Evolutionary conservation across 2,329 filamentous ascomycete species (phyloP).

Genomic region (Penicillium sumatraense): DNA sequence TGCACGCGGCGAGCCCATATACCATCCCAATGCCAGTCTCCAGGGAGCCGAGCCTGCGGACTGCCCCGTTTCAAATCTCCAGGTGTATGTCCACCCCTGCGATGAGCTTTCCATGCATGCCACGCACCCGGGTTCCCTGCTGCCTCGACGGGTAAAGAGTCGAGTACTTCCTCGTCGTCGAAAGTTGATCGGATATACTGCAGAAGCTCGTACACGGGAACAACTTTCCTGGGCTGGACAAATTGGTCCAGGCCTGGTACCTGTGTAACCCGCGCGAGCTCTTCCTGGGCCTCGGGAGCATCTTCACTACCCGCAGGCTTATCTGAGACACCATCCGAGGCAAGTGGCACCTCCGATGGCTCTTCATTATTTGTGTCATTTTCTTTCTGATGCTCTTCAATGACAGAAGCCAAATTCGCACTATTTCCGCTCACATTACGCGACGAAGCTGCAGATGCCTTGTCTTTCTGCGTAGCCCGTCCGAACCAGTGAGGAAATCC

Average conservation of each 20-base stretch:
- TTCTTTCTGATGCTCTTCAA: neutral
- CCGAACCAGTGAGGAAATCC: conserved; percentile 91
- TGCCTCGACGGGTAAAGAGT: conserved; percentile 77
- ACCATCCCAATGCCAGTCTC: conserved; percentile 97
- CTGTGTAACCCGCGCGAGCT: conserved; percentile 9
- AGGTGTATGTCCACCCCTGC: conserved; percentile 44
- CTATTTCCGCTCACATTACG: conserved; percentile 52
- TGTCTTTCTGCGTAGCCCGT: conserved; percentile 54
- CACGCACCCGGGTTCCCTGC: conserved; percentile 90
- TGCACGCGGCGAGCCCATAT: conserved; percentile 92
- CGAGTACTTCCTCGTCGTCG: conserved; percentile 74
- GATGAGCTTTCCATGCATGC: conserved; percentile 86
- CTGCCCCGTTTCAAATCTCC: conserved; percentile 50
- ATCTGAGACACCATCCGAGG: neutral
- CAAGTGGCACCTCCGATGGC: conserved; percentile 7
- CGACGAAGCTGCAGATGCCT: conserved; percentile 40
- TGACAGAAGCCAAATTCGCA: conserved; percentile 6
- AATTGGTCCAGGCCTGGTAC: conserved; percentile 21
- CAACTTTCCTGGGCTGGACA: conserved; percentile 40
- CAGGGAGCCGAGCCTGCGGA: conserved; percentile 62
- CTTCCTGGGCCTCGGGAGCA: conserved; percentile 3
- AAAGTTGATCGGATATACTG: conserved; percentile 84
- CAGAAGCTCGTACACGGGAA: conserved; percentile 70
- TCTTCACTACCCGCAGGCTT: conserved; percentile 1
- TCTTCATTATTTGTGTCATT: neutral